Evolutionary conservation across 768 basidiomycete species (phyloP).

Genomic region (Boletus reticuloceps): DNA sequence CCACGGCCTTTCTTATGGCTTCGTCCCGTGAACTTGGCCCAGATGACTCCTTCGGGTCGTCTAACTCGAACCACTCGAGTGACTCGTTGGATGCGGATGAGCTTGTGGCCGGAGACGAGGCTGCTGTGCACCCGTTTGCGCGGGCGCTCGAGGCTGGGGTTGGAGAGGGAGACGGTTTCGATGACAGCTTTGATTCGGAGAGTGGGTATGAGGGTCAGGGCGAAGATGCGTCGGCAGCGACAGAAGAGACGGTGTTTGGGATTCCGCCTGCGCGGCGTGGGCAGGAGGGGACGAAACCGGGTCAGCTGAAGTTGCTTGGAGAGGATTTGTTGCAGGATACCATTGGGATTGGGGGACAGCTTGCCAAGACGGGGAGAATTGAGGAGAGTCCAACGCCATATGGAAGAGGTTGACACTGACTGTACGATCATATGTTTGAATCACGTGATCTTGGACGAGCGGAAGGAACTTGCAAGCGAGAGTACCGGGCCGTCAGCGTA

Average conservation of each 20-base stretch:
- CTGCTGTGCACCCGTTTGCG: conserved; percentile 61
- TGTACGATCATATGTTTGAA: not conserved
- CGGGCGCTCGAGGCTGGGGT: conserved; percentile 27
- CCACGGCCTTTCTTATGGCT: conserved; percentile 70
- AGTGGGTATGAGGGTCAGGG: conserved; percentile 27
- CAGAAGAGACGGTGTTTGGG: conserved; percentile 74
- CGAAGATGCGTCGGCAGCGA: conserved; percentile 23
- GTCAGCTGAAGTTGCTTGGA: conserved; percentile 55
- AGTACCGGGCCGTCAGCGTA: not conserved
- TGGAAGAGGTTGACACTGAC: conserved; percentile 18
- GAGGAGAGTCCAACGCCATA: conserved; percentile 68
- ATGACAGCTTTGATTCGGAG: conserved; percentile 52
- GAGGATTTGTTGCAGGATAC: conserved; percentile 63
- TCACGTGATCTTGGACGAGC: conserved; percentile 19
- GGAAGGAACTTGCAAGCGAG: conserved; percentile 24
- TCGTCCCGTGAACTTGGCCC: conserved; percentile 32
- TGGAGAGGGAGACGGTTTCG: conserved; percentile 44
- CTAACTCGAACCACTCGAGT: conserved; percentile 57
- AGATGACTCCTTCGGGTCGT: conserved; percentile 40
- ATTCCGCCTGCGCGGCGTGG: conserved; percentile 51
- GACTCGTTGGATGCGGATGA: conserved; percentile 53
- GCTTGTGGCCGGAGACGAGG: conserved; percentile 35
- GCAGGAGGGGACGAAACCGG: conserved; percentile 23
- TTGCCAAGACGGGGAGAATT: conserved; percentile 45
- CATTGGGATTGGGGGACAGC: conserved; percentile 54